phyloP scores from a whole-genome alignment of 75 land plant species.

The Pinus taeda region DNA sequence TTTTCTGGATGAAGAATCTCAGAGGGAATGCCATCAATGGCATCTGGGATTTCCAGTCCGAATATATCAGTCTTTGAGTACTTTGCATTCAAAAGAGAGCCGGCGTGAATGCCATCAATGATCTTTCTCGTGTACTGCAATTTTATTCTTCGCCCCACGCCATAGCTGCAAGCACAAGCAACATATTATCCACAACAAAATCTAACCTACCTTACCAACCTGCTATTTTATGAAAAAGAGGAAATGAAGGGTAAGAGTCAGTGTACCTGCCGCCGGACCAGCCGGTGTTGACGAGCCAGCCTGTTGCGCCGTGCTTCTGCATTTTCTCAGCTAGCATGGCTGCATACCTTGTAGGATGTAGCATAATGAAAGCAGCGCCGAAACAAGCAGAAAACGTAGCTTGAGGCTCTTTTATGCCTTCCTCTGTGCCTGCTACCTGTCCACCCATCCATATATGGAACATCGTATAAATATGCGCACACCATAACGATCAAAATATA shows the following conservation, averaged over 20 bases:
- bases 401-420: constrained; percentile 89
- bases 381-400: constrained; percentile 98
- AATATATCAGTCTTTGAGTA: constrained; percentile 74
- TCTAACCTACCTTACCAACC: background rate
- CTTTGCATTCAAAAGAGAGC: constrained; percentile 67
- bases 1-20: constrained; percentile 81
- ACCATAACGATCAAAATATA: background rate
- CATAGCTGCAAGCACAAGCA: constrained; percentile 56
- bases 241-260: background rate
- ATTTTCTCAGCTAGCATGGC: constrained; percentile 98
- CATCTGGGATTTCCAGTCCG: constrained; percentile 80
- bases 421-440: constrained; percentile 95
- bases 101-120: constrained; percentile 93
- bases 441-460: background rate
- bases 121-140: constrained; percentile 78
- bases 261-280: constrained; percentile 90
- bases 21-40: constrained; percentile 80
- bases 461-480: background rate
- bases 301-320: constrained; percentile 92
- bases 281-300: constrained; percentile 99
- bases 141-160: constrained; percentile 80
- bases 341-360: constrained; percentile 95
- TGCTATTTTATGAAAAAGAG: background rate
- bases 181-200: background rate
- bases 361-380: constrained; percentile 97